Conservation (phyloP, 1,284 basidiomycete genomes). For the Trametes sp. region DNA sequence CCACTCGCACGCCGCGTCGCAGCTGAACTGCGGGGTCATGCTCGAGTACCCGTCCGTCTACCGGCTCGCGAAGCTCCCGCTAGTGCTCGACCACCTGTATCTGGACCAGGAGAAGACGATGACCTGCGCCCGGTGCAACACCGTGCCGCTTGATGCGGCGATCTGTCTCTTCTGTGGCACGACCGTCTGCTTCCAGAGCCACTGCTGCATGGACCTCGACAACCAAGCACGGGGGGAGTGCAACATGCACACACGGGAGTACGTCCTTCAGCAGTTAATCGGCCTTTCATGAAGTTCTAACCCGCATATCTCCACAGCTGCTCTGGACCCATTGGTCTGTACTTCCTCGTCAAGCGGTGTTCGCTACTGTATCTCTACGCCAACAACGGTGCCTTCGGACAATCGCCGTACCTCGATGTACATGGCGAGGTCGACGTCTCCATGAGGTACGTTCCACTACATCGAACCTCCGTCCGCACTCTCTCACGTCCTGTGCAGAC, state of each 20-base stretch:
- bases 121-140: slow-evolving; percentile 81
- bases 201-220: slow-evolving; percentile 88
- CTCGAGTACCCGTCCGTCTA: slow-evolving; percentile 90
- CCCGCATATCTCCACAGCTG: slow-evolving; percentile 62
- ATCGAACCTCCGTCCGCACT: not conserved
- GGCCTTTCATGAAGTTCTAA: not conserved
- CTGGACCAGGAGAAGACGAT: slow-evolving; percentile 72
- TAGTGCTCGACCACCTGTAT: slow-evolving; percentile 86
- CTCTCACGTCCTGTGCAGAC: slow-evolving; percentile 50
- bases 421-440: slow-evolving; percentile 96
- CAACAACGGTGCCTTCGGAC: slow-evolving; percentile 87
- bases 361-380: slow-evolving; percentile 92
- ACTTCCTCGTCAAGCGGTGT: slow-evolving; percentile 93
- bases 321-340: slow-evolving; percentile 88
- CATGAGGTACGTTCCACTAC: slow-evolving; percentile 71
- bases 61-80: slow-evolving; percentile 83
- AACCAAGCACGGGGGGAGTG: slow-evolving; percentile 81
- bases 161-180: slow-evolving; percentile 93
- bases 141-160: slow-evolving; percentile 86
- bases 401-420: slow-evolving; percentile 92
- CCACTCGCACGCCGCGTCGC: slow-evolving; percentile 74
- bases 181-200: slow-evolving; percentile 90
- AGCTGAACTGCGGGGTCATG: slow-evolving; percentile 75
- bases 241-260: slow-evolving; percentile 95
- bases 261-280: slow-evolving; percentile 46